A percentile compares a stretch with the other conserved stretches of the same genome.
Evolutionary conservation across 2,329 filamentous ascomycete genomes (phyloP).

Genomic region (Leptographium radiaticola): DNA sequence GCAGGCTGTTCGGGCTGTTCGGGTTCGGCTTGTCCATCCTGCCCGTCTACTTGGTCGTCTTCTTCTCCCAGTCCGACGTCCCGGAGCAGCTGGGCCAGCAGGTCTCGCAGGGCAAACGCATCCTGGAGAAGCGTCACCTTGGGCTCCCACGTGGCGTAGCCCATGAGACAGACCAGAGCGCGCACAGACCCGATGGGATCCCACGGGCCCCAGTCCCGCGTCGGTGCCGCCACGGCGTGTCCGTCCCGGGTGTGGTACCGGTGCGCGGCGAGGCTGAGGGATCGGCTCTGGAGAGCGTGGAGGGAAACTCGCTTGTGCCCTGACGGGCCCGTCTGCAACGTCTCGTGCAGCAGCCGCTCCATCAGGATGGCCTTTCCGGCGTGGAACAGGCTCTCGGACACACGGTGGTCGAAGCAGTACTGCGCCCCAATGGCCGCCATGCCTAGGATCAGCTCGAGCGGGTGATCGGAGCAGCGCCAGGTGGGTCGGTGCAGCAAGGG

Average conservation of each 20-base stretch:
- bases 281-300: conserved; percentile 3
- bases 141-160: conserved; percentile 47
- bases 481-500: conserved; percentile 21
- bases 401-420: conserved; percentile 33
- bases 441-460: conserved; percentile 31
- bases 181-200: conserved; percentile 33
- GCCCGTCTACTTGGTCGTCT: conserved; percentile 19
- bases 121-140: conserved; percentile 38
- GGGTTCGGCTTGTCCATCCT: conserved; percentile 15
- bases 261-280: background rate
- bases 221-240: background rate
- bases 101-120: conserved; percentile 42
- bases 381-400: conserved; percentile 43
- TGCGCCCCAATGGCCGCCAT: conserved; percentile 34
- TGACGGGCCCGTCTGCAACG: conserved; percentile 24
- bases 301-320: conserved; percentile 4
- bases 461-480: conserved; percentile 1
- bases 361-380: conserved; percentile 40
- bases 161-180: conserved; percentile 38
- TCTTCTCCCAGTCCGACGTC: conserved; percentile 19
- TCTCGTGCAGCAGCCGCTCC: conserved; percentile 34
- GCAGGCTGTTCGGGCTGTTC: too few species aligned
- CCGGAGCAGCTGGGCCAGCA: conserved; percentile 39
- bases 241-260: background rate
- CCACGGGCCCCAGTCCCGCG: background rate